A percentile compares a stretch with the other conserved stretches of the same genome.
Conservation (phyloP, 2,329 filamentous ascomycete species). For the Aspergillus persii region DNA sequence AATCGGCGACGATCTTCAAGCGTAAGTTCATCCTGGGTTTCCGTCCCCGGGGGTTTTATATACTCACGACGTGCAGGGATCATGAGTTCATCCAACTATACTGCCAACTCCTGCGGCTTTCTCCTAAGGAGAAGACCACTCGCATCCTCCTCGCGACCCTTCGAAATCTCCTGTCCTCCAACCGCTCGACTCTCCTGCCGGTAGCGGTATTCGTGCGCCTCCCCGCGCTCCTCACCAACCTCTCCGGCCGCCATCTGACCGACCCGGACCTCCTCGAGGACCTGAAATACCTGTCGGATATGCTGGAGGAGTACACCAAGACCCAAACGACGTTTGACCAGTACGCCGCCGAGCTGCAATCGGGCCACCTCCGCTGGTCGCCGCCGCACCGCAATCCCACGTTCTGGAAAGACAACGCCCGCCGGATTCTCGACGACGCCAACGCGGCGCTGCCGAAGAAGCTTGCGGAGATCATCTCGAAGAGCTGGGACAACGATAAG, state of each 20-base stretch:
- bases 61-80: conserved; percentile 57
- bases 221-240: conserved; percentile 59
- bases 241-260: conserved; percentile 53
- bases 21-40: conserved; percentile 21
- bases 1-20: conserved; percentile 75
- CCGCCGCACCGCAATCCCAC: conserved; percentile 81
- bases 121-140: conserved; percentile 97
- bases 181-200: conserved; percentile 68
- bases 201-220: conserved; percentile 83
- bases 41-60: conserved; percentile 3
- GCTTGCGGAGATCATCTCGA: conserved; percentile 78
- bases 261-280: conserved; percentile 51
- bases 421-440: conserved; percentile 79
- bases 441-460: conserved; percentile 75
- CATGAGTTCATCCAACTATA: conserved; percentile 90
- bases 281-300: conserved; percentile 52
- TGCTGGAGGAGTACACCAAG: conserved; percentile 81
- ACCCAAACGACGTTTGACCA: conserved; percentile 66
- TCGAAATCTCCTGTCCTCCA: conserved; percentile 77
- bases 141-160: conserved; percentile 86
- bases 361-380: conserved; percentile 87
- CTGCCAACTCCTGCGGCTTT: conserved; percentile 85
- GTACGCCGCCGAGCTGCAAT: conserved; percentile 77
- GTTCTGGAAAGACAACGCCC: conserved; percentile 91
- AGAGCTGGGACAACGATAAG: conserved; percentile 82